Evolutionary conservation across 805 yeast species (phyloP).

Genomic region (Starmerella floricola): DNA sequence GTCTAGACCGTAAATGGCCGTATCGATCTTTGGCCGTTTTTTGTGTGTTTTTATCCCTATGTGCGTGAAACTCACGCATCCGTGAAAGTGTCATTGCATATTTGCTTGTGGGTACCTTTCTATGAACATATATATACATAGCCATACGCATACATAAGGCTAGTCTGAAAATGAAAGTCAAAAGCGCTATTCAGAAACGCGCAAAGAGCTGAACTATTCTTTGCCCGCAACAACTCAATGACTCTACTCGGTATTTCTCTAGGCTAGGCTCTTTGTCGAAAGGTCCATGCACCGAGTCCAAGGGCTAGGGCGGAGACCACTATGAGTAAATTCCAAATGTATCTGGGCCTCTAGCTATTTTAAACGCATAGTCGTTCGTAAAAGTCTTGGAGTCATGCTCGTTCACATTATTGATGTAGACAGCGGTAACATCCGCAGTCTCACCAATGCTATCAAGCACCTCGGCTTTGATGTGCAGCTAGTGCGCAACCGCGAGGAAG

Average conservation of each 20-base stretch:
- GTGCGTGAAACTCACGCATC: no score
- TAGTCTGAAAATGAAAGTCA: no score
- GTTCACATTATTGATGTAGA: slow-evolving; percentile 84
- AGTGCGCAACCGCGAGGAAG: slow-evolving; percentile 21
- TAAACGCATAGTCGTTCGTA: no score
- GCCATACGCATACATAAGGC: neutral
- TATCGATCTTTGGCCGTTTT: no score
- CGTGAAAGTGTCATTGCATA: no score
- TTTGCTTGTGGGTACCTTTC: slow-evolving; percentile 21
- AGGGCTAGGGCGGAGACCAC: neutral
- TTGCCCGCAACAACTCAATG: neutral
- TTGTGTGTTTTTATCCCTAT: no score
- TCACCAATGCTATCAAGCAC: slow-evolving; percentile 70
- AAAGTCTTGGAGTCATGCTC: slow-evolving; percentile 16
- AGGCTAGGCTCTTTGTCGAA: no score
- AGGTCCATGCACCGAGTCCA: no score
- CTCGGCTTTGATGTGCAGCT: slow-evolving; percentile 49
- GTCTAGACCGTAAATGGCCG: no score
- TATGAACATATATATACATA: slow-evolving; percentile 12
- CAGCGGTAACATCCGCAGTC: slow-evolving; percentile 85
- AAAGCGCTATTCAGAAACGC: neutral
- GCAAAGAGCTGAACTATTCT: neutral
- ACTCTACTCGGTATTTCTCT: neutral
- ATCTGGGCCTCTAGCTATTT: no score
- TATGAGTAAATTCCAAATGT: neutral